A percentile compares a stretch with the other conserved stretches of the same genome.
These are phyloP conservation scores for Chaetomium cochliodes DNA, from an alignment of 495 filamentous ascomycete species.

Conservation along the genomic window DNA sequence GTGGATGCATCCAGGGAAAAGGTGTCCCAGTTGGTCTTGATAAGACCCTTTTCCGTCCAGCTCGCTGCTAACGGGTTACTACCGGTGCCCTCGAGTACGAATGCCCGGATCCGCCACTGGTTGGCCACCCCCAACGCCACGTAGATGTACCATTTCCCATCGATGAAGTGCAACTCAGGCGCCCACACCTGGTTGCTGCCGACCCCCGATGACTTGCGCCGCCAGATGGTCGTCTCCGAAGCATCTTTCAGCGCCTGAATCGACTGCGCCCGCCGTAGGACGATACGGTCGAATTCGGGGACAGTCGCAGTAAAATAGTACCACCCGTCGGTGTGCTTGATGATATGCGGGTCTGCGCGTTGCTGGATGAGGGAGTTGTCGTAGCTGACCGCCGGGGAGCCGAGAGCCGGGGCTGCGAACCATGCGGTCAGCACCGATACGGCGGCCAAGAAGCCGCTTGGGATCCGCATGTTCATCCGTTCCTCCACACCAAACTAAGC, in stretches of 20 bases:
- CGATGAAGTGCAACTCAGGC: slow-evolving; percentile 53
- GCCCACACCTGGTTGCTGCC: slow-evolving; percentile 58
- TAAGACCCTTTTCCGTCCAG: slow-evolving; percentile 31
- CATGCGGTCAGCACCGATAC: neutral
- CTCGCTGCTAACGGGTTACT: slow-evolving; percentile 27
- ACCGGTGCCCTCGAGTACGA: slow-evolving; percentile 32
- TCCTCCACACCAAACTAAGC: neutral
- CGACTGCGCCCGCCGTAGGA: slow-evolving; percentile 50
- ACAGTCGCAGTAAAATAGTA: slow-evolving; percentile 52
- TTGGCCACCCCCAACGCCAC: slow-evolving; percentile 35
- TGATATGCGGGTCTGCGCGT: slow-evolving; percentile 35
- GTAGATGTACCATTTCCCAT: slow-evolving; percentile 50
- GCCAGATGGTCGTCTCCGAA: slow-evolving; percentile 32
- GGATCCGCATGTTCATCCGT: neutral
- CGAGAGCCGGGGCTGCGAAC: neutral
- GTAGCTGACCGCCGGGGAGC: slow-evolving; percentile 28
- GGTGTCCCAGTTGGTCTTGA: slow-evolving; percentile 36
- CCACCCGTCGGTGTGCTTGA: slow-evolving; percentile 50
- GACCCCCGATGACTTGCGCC: slow-evolving; percentile 44
- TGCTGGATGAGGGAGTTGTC: slow-evolving; percentile 29
- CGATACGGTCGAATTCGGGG: slow-evolving; percentile 49
- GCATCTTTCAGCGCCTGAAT: slow-evolving; percentile 50
- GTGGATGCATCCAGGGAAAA: slow-evolving; percentile 32
- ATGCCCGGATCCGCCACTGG: slow-evolving; percentile 34
- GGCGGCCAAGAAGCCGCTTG: neutral